Percentiles rank a stretch among this genome's conserved stretches.
phyloP scores from a whole-genome alignment of 495 filamentous ascomycete genomes.

The Tuber aestivum region DNA sequence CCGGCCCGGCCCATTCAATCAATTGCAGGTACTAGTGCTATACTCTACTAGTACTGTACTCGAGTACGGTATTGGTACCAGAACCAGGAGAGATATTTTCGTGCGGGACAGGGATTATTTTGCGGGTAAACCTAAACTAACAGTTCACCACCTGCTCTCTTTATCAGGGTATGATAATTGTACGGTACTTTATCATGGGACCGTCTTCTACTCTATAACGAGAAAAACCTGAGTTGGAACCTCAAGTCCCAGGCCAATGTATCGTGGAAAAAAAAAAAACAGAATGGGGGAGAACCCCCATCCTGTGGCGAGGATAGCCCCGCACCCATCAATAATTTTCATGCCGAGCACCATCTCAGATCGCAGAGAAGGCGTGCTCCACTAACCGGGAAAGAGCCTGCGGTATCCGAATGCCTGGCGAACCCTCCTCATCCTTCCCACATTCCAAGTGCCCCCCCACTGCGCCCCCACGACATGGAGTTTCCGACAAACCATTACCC shows the following conservation, averaged over 20 bases:
- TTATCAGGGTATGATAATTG: neutral
- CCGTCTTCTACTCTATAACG: neutral
- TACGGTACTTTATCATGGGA: neutral
- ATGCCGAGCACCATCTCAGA: neutral
- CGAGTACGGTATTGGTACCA: no score
- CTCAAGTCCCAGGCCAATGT: neutral
- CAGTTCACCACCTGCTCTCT: neutral
- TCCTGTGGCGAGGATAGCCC: no score
- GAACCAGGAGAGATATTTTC: neutral
- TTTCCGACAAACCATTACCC: neutral
- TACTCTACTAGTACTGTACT: no score
- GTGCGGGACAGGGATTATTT: neutral
- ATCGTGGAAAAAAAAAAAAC: neutral
- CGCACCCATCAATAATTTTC: neutral
- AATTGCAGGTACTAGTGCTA: no score
- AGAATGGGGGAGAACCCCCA: neutral
- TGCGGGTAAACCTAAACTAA: neutral
- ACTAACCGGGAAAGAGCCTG: neutral
- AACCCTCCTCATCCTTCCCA: neutral
- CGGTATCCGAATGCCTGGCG: neutral
- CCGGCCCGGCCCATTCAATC: neutral
- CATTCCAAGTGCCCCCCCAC: neutral
- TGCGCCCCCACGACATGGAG: neutral
- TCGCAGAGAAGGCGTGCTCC: neutral
- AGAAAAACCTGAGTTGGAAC: neutral